Evolutionary conservation across 352 stramenopile genomes (phyloP).

Genomic region (Globisporangium nunn): DNA sequence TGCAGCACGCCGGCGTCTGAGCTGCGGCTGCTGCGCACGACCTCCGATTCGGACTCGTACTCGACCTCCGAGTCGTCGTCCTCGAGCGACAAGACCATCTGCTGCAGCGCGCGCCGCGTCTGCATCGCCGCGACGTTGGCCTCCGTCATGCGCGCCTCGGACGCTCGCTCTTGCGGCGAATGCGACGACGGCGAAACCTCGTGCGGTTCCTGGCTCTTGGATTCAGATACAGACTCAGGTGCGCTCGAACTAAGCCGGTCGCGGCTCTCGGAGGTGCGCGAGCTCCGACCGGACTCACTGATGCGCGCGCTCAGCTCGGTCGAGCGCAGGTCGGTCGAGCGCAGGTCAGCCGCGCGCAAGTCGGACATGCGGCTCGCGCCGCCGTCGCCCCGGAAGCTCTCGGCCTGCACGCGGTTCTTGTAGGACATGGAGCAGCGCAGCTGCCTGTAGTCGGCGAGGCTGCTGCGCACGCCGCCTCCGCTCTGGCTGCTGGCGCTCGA

Average conservation of each 20-base stretch:
- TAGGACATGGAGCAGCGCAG: slow-evolving; percentile 83
- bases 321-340: slow-evolving; percentile 18
- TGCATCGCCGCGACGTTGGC: slow-evolving; percentile 62
- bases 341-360: slow-evolving; percentile 22
- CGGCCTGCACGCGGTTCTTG: slow-evolving; percentile 55
- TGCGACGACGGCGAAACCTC: slow-evolving; percentile 7
- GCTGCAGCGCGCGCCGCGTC: slow-evolving; percentile 73
- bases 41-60: slow-evolving; percentile 45
- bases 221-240: slow-evolving; percentile 3
- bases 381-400: slow-evolving; percentile 16
- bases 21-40: slow-evolving; percentile 11
- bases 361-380: slow-evolving; percentile 7
- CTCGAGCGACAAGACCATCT: slow-evolving; percentile 80
- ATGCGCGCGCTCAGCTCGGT: slow-evolving; percentile 18
- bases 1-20: slow-evolving; percentile 26
- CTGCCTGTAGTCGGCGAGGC: slow-evolving; percentile 65
- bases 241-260: neutral
- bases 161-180: slow-evolving; percentile 9
- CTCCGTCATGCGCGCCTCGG: slow-evolving; percentile 42
- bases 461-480: slow-evolving; percentile 10
- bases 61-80: slow-evolving; percentile 59
- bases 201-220: slow-evolving; percentile 5
- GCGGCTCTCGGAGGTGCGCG: slow-evolving; percentile 8
- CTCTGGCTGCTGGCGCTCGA: slow-evolving; percentile 14
- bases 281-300: slow-evolving; percentile 9